Evolutionary conservation across 805 yeast genomes (phyloP).

Genomic region (Spathaspora sp.): DNA sequence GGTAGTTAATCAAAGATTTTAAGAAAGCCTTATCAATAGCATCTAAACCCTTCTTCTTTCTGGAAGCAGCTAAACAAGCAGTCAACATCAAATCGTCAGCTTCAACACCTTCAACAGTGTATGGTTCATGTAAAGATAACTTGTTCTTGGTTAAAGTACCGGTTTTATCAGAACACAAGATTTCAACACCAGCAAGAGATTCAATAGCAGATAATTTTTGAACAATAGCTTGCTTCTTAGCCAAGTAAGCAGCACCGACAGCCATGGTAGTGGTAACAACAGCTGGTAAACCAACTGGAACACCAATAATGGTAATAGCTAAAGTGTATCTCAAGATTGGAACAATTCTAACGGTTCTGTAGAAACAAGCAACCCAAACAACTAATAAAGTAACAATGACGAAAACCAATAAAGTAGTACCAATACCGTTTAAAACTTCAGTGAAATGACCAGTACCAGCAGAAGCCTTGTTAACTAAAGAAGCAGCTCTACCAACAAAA

Average conservation of each 20-base stretch:
- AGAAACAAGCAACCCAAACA: conserved; percentile 93
- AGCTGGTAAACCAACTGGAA: conserved; percentile 98
- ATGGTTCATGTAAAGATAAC: conserved; percentile 93
- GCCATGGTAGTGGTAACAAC: conserved; percentile 99
- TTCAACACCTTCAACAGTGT: conserved; percentile 96
- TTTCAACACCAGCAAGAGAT: conserved; percentile 96
- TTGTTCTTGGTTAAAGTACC: conserved; percentile 98
- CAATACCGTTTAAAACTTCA: conserved; percentile 96
- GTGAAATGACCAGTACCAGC: conserved; percentile 95
- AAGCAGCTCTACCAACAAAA: conserved; percentile 96
- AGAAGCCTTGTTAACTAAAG: conserved; percentile 90
- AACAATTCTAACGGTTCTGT: conserved; percentile 85
- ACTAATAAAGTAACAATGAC: conserved; percentile 83
- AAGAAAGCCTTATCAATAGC: conserved; percentile 97
- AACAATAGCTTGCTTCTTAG: conserved; percentile 95
- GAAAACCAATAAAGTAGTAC: conserved; percentile 84
- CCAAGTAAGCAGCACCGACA: conserved; percentile 98
- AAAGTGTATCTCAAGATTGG: conserved; percentile 86
- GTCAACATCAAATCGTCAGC: conserved; percentile 95
- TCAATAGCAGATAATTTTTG: conserved; percentile 96
- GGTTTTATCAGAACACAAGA: conserved; percentile 96
- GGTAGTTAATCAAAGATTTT: conserved; percentile 82
- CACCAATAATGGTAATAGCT: conserved; percentile 96
- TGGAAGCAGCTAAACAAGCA: conserved; percentile 95
- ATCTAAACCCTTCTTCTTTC: conserved; percentile 97